Conservation (phyloP, 2,329 filamentous ascomycete species). For the Monilinia fructigena region DNA sequence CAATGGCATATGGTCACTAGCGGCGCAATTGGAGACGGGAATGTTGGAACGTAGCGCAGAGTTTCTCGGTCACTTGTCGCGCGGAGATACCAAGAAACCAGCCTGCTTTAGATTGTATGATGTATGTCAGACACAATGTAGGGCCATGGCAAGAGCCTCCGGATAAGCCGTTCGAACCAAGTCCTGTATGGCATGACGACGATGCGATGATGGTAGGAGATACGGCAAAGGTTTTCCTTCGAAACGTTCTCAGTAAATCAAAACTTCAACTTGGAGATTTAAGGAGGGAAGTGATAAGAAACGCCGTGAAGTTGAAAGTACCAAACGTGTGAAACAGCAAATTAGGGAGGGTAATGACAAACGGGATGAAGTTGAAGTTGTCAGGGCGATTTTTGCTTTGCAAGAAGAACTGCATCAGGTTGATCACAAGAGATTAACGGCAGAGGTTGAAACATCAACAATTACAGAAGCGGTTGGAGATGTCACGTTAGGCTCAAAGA, state of each 20-base stretch:
- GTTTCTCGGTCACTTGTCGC: conserved; percentile 68
- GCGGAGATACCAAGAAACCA: conserved; percentile 84
- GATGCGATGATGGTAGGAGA: conserved; percentile 84
- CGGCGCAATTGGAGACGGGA: conserved; percentile 75
- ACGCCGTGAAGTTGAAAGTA: conserved; percentile 76
- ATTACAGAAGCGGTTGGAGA: conserved; percentile 92
- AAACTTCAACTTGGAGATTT: conserved; percentile 80
- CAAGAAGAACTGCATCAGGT: conserved; percentile 84
- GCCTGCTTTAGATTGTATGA: conserved; percentile 89
- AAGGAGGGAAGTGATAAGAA: conserved; percentile 80
- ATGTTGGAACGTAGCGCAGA: conserved; percentile 72
- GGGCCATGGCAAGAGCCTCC: conserved; percentile 77
- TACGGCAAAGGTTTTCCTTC: conserved; percentile 80
- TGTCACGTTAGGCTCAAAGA: conserved; percentile 85
- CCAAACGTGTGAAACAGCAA: conserved; percentile 70
- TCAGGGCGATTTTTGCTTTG: conserved; percentile 76
- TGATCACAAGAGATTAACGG: conserved; percentile 79
- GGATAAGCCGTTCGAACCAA: conserved; percentile 87
- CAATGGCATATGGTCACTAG: conserved; percentile 81
- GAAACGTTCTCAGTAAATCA: conserved; percentile 88
- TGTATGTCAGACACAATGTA: conserved; percentile 95
- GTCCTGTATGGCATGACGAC: conserved; percentile 96
- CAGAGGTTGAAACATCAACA: conserved; percentile 89
- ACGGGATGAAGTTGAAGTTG: conserved; percentile 82
- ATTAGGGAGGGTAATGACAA: conserved; percentile 84